Evolutionary conservation across 192 early-diverging fungal species (phyloP).

Genomic region (Fimicolochytrium jonesii): DNA sequence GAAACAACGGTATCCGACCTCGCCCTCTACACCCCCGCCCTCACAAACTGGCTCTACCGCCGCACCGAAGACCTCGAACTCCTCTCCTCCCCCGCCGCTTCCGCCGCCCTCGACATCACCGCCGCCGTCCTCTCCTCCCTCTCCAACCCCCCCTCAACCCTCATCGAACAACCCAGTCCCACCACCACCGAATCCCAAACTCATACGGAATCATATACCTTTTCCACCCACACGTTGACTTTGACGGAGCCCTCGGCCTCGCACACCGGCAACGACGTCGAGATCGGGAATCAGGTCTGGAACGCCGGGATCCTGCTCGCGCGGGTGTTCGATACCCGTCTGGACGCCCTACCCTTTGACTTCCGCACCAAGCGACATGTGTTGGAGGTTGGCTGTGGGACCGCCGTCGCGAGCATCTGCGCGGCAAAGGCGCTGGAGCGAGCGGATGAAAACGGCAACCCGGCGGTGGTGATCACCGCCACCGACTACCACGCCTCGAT

Average conservation of each 20-base stretch:
- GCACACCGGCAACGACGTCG: slow-evolving; percentile 4
- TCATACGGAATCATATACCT: no score
- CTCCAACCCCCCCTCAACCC: no score
- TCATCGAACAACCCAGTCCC: no score
- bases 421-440: slow-evolving; percentile 12
- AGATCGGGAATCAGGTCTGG: slow-evolving; percentile 24
- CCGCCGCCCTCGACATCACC: background rate
- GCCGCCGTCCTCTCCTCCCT: no score
- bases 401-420: slow-evolving; percentile 7
- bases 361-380: background rate
- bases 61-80: slow-evolving; percentile 10
- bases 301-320: slow-evolving; percentile 15
- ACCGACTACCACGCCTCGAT: slow-evolving; percentile 17
- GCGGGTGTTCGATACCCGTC: slow-evolving; percentile 1
- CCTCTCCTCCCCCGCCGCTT: background rate
- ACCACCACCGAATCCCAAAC: no score
- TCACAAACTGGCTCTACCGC: slow-evolving; percentile 7
- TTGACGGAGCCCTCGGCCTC: slow-evolving; percentile 11
- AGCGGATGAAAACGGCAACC: no score
- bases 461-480: slow-evolving; percentile 2
- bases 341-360: background rate
- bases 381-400: slow-evolving; percentile 20
- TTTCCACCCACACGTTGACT: no score
- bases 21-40: no score
- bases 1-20: no score